Evolutionary conservation across 805 yeast species (phyloP).

Genomic region (Torulaspora maleeae): DNA sequence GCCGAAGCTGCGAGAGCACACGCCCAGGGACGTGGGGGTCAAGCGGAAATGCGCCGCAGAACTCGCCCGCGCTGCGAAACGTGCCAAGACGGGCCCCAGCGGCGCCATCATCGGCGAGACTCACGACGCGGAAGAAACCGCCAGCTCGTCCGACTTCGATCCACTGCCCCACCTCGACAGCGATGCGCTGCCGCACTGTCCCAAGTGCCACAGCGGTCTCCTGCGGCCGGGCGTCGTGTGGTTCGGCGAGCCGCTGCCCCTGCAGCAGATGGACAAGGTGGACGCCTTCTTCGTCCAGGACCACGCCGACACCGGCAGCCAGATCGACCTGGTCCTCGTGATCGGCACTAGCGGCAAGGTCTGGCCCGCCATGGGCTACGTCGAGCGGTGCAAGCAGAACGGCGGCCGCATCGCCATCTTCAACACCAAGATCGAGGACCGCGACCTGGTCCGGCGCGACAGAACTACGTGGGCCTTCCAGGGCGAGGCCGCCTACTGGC

Average conservation of each 20-base stretch:
- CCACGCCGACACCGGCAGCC: constrained; percentile 17
- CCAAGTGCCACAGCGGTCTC: constrained; percentile 59
- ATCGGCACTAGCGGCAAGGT: constrained; percentile 82
- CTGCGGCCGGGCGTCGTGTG: constrained; percentile 89
- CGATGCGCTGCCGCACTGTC: constrained; percentile 67
- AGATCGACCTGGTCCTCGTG: constrained; percentile 70
- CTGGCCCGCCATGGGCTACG: constrained; percentile 92
- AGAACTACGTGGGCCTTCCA: constrained; percentile 61
- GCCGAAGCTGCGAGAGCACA: constrained; percentile 42
- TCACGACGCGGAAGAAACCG: constrained; percentile 1
- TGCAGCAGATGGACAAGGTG: constrained; percentile 55
- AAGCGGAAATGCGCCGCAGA: constrained; percentile 7
- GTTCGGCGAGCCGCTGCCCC: constrained; percentile 87
- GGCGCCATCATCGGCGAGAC: constrained; percentile 2
- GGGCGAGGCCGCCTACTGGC: constrained; percentile 73
- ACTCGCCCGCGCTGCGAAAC: constrained; percentile 12
- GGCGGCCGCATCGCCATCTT: constrained; percentile 85
- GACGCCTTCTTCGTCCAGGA: constrained; percentile 57
- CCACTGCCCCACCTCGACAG: constrained; percentile 48
- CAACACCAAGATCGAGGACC: constrained; percentile 59
- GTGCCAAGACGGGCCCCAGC: constrained; percentile 2
- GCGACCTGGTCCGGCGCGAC: constrained; percentile 40
- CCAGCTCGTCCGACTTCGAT: constrained; percentile 41
- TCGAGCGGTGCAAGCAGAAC: constrained; percentile 62
- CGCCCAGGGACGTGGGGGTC: constrained; percentile 13